Evolutionary conservation across 441 rosid genomes (phyloP).

Genomic region (Francoa sonchifolia): DNA sequence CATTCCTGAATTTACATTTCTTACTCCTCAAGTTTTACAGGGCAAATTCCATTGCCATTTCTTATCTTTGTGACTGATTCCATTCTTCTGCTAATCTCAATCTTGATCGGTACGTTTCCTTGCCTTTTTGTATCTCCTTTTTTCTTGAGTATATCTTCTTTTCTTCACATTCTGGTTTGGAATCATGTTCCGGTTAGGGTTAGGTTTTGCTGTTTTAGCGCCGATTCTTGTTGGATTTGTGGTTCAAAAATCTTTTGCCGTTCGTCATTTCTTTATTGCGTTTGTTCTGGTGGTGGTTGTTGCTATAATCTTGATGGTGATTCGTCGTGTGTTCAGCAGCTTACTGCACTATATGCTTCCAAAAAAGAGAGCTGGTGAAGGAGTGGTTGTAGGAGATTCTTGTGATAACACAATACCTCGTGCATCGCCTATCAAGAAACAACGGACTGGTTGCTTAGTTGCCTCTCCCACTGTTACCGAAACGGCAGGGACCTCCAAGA

Average conservation of each 20-base stretch:
- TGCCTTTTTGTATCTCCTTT: not conserved
- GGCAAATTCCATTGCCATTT: not conserved
- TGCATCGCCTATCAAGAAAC: slow-evolving; percentile 38
- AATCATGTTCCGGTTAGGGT: slow-evolving; percentile 19
- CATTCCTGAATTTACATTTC: not conserved
- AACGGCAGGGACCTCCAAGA: slow-evolving; percentile 10
- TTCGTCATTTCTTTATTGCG: not conserved
- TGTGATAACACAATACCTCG: slow-evolving; percentile 17
- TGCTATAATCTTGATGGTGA: slow-evolving; percentile 17
- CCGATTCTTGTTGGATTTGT: slow-evolving; percentile 7
- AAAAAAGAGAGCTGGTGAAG: slow-evolving; percentile 46
- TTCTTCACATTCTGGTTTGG: slow-evolving; percentile 9
- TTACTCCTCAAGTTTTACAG: not conserved
- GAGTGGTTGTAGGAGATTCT: slow-evolving; percentile 22
- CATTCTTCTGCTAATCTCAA: slow-evolving; percentile 21
- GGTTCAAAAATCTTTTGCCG: not conserved
- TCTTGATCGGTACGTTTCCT: slow-evolving; percentile 36
- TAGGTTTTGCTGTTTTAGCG: slow-evolving; percentile 15
- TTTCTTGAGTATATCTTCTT: not conserved
- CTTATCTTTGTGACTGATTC: slow-evolving; percentile 12
- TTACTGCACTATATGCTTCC: slow-evolving; percentile 59
- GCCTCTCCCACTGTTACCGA: slow-evolving; percentile 14
- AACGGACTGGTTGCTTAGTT: slow-evolving; percentile 19
- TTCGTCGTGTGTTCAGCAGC: slow-evolving; percentile 33
- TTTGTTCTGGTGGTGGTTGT: slow-evolving; percentile 7